Conservation (phyloP, 768 basidiomycete species). For the Pleurotus tuoliensis region DNA sequence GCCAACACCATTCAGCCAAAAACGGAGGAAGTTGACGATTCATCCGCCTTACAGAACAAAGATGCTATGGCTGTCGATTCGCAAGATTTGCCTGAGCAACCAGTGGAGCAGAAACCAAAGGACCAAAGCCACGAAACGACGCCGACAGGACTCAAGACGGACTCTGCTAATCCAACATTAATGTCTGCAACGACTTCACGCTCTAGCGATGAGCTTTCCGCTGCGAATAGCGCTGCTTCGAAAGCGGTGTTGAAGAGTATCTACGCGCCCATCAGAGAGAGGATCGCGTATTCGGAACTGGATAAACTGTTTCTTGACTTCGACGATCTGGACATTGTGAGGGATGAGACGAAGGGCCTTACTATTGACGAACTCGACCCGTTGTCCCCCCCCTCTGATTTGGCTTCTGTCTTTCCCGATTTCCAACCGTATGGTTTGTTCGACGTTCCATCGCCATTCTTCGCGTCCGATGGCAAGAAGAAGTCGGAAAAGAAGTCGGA, state of each 20-base stretch:
- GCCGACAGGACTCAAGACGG: constrained; percentile 43
- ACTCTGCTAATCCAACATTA: constrained; percentile 55
- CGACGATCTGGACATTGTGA: constrained; percentile 30
- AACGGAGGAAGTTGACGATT: constrained; percentile 55
- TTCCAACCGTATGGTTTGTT: constrained; percentile 58
- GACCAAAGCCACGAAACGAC: constrained; percentile 10
- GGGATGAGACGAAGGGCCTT: constrained; percentile 18
- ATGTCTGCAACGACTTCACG: constrained; percentile 38
- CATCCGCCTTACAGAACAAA: constrained; percentile 29
- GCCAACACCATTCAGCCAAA: constrained; percentile 28
- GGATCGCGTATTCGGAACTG: constrained; percentile 58
- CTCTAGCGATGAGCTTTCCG: constrained; percentile 32
- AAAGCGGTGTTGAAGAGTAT: constrained; percentile 42
- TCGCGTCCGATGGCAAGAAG: constrained; percentile 39
- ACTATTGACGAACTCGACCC: constrained; percentile 24
- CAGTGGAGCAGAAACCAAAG: constrained; percentile 2
- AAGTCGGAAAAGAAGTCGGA: constrained; percentile 57
- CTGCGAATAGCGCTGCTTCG: constrained; percentile 17
- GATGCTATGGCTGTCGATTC: constrained; percentile 26
- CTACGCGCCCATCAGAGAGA: constrained; percentile 57
- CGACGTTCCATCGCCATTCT: constrained; percentile 36
- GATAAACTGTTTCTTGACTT: constrained; percentile 49
- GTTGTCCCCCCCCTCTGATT: constrained; percentile 36
- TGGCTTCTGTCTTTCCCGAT: constrained; percentile 81
- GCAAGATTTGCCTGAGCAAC: constrained; percentile 8